A percentile compares a stretch with the other conserved stretches of the same genome.
Evolutionary conservation across 768 basidiomycete genomes (phyloP).

Genomic region (Psilocybe tampanensis): DNA sequence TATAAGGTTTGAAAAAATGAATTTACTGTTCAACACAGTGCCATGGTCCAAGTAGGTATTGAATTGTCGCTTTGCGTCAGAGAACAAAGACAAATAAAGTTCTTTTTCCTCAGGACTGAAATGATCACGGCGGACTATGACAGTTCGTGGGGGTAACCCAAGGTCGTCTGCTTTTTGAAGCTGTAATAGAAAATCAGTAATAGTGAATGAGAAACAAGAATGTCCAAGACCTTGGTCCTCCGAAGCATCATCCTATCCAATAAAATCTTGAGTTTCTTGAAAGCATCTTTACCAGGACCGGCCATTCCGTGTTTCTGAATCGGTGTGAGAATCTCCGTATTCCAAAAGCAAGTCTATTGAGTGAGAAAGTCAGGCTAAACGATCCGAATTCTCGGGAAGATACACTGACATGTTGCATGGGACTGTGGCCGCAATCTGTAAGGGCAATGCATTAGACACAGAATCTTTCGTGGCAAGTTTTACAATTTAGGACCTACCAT

Average conservation of each 20-base stretch:
- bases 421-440: slow-evolving; percentile 80
- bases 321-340: slow-evolving; percentile 93
- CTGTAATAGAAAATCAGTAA: slow-evolving; percentile 36
- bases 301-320: slow-evolving; percentile 90
- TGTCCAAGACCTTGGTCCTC: slow-evolving; percentile 66
- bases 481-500: slow-evolving; percentile 52
- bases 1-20: slow-evolving; percentile 30
- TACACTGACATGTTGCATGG: slow-evolving; percentile 68
- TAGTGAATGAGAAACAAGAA: background rate
- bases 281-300: slow-evolving; percentile 79
- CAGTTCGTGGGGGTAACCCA: slow-evolving; percentile 89
- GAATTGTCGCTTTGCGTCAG: slow-evolving; percentile 92
- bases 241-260: slow-evolving; percentile 96
- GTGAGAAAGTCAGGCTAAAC: slow-evolving; percentile 7
- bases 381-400: background rate
- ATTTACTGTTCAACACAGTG: slow-evolving; percentile 84
- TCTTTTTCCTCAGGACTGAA: slow-evolving; percentile 99
- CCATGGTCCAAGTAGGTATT: slow-evolving; percentile 88
- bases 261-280: slow-evolving; percentile 89
- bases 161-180: slow-evolving; percentile 96
- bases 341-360: slow-evolving; percentile 90
- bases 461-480: background rate
- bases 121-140: slow-evolving; percentile 85
- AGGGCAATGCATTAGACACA: background rate
- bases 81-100: slow-evolving; percentile 87